A percentile compares a stretch with the other conserved stretches of the same genome.
phyloP scores from a whole-genome alignment of 2,329 filamentous ascomycete genomes.

The Sclerotinia glacialis region DNA sequence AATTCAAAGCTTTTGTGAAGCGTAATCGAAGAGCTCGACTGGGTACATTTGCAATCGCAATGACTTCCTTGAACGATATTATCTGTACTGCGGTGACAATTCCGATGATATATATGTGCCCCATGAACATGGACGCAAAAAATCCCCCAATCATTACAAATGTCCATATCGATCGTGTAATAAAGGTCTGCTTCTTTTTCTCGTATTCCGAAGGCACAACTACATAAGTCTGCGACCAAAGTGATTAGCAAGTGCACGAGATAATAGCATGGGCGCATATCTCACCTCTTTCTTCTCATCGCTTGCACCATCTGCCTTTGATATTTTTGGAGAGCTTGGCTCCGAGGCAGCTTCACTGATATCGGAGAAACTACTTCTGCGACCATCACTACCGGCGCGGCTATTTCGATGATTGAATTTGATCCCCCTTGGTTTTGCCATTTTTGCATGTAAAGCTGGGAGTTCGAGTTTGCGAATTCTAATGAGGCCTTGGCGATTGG shows the following conservation, averaged over 20 bases:
- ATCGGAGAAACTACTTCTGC: conserved; percentile 70
- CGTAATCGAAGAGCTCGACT: conserved; percentile 85
- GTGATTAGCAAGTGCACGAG: conserved; percentile 28
- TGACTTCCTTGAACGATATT: conserved; percentile 98
- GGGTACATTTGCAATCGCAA: conserved; percentile 93
- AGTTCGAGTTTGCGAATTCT: conserved; percentile 22
- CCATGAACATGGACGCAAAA: conserved; percentile 88
- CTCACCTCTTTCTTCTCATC: conserved; percentile 35
- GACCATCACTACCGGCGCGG: conserved; percentile 39
- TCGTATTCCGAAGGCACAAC: conserved; percentile 70
- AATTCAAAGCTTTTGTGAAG: conserved; percentile 95
- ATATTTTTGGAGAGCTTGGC: conserved; percentile 34
- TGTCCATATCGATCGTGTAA: conserved; percentile 95
- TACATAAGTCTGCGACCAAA: conserved; percentile 26
- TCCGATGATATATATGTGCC: conserved; percentile 94
- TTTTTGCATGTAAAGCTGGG: conserved; percentile 30
- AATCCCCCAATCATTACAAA: conserved; percentile 95
- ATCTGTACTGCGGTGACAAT: conserved; percentile 93
- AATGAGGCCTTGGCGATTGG: conserved; percentile 10
- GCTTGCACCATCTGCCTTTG: conserved; percentile 36
- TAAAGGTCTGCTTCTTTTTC: conserved; percentile 98
- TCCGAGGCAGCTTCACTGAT: conserved; percentile 58
- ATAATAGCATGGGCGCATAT: not conserved
- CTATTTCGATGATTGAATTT: conserved; percentile 48
- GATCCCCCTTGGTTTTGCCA: conserved; percentile 51